Percentiles rank a stretch among this genome's conserved stretches.
Conservation (phyloP, 2,329 filamentous ascomycete genomes). For the Phaeosphaeriaceae sp. region DNA sequence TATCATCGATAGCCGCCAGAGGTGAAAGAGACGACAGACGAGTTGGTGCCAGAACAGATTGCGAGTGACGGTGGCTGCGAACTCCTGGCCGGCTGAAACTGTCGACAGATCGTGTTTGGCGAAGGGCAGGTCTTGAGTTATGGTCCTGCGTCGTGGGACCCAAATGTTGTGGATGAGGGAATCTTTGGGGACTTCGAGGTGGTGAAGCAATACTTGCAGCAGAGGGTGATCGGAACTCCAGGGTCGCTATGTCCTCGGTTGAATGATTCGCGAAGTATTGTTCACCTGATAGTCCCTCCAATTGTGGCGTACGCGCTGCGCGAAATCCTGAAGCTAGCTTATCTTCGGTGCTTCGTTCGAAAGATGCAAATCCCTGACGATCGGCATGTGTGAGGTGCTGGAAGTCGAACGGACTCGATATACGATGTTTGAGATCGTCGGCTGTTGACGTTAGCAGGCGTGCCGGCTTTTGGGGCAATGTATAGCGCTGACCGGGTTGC, state of each 20-base stretch:
- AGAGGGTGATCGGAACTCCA: slow-evolving; percentile 26
- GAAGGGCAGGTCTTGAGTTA: slow-evolving; percentile 26
- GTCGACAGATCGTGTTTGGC: slow-evolving; percentile 51
- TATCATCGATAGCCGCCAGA: slow-evolving; percentile 25
- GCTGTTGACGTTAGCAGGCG: slow-evolving; percentile 25
- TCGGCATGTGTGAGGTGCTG: slow-evolving; percentile 69
- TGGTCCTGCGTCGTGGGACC: slow-evolving; percentile 16
- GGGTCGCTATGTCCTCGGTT: slow-evolving; percentile 26
- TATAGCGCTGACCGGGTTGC: slow-evolving; percentile 31
- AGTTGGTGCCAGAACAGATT: slow-evolving; percentile 50
- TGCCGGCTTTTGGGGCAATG: not conserved
- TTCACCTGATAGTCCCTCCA: slow-evolving; percentile 61
- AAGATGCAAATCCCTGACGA: slow-evolving; percentile 59
- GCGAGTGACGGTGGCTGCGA: slow-evolving; percentile 47
- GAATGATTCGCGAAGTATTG: slow-evolving; percentile 45
- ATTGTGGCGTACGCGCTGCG: slow-evolving; percentile 57
- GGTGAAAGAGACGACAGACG: slow-evolving; percentile 46
- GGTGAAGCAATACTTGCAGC: slow-evolving; percentile 26
- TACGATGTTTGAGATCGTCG: slow-evolving; percentile 46
- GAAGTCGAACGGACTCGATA: slow-evolving; percentile 70
- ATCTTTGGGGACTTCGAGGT: slow-evolving; percentile 29
- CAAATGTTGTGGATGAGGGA: slow-evolving; percentile 17
- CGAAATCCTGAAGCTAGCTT: slow-evolving; percentile 53
- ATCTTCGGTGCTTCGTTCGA: slow-evolving; percentile 58
- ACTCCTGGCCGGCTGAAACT: slow-evolving; percentile 63